A percentile compares a stretch with the other conserved stretches of the same genome.
Conservation (phyloP, 2,329 filamentous ascomycete genomes). For the Cytospora schulzeri region DNA sequence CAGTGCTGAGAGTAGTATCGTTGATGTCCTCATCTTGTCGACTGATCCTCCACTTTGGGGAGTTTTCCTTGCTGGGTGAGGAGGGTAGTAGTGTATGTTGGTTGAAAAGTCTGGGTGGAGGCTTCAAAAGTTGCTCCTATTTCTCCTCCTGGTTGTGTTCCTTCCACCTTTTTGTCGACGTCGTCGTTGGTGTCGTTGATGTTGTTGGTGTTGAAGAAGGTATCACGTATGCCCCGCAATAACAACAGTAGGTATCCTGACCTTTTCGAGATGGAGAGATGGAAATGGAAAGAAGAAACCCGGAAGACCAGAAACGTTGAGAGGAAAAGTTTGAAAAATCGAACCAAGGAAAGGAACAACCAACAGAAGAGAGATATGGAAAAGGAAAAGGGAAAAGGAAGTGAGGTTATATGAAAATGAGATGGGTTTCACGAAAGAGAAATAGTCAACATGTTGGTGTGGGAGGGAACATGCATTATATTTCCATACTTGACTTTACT, state of each 20-base stretch:
- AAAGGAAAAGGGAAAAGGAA: conserved; percentile 8
- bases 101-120: background rate
- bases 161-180: background rate
- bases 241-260: background rate
- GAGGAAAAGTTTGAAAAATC: conserved; percentile 20
- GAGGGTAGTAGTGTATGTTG: conserved; percentile 15
- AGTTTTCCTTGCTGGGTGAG: background rate
- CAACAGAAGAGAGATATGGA: conserved; percentile 23
- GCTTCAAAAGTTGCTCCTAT: background rate
- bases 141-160: conserved; percentile 11
- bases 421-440: conserved; percentile 18
- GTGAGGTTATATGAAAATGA: conserved; percentile 18
- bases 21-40: conserved; percentile 53
- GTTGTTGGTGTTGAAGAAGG: background rate
- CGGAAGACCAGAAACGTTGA: conserved; percentile 21
- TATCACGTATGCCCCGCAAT: background rate
- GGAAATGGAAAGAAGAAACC: conserved; percentile 13
- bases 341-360: conserved; percentile 20
- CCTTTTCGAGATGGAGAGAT: conserved; percentile 18
- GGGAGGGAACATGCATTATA: conserved; percentile 10
- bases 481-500: conserved; percentile 15
- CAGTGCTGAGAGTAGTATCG: conserved; percentile 50
- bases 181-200: background rate
- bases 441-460: background rate
- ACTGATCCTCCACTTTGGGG: background rate